Conservation (phyloP, 202 grass and related monocot genomes). For the Dendrocalamus latiflorus region DNA sequence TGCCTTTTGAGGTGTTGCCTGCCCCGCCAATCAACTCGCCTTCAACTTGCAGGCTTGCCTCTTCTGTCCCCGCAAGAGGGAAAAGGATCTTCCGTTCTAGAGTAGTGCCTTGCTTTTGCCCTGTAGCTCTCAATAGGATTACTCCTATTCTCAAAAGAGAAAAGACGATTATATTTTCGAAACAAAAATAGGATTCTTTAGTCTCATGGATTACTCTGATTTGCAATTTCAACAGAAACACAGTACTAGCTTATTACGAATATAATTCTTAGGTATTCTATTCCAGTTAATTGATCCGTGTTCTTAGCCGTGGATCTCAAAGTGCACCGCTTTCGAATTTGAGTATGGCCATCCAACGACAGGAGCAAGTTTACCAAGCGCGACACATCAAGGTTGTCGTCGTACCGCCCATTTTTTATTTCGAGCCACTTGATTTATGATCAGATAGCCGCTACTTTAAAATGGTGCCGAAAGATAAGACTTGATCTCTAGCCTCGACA, state of each 20-base stretch:
- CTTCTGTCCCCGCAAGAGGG: conserved; percentile 6
- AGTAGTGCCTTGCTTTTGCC: neutral
- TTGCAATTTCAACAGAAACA: neutral
- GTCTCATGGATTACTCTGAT: neutral
- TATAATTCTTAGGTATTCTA: neutral
- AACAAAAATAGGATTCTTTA: neutral
- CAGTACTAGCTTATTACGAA: neutral
- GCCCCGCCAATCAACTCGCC: conserved; percentile 24
- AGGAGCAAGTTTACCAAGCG: neutral
- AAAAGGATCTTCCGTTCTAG: neutral
- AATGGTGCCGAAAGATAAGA: neutral
- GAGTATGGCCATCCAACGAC: neutral
- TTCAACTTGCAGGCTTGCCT: conserved; percentile 25
- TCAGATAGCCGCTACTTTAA: neutral
- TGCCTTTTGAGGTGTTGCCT: conserved; percentile 37
- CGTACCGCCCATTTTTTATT: neutral
- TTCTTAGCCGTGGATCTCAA: neutral
- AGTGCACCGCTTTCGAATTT: neutral
- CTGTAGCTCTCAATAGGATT: neutral
- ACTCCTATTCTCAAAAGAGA: neutral
- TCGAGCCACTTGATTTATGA: neutral
- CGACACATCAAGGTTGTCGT: neutral
- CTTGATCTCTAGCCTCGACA: neutral
- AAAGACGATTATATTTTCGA: neutral
- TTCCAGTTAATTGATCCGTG: neutral